These are phyloP conservation scores for Eutypella sp. DNA, from an alignment of 2,329 filamentous ascomycete genomes.

Conservation along the genomic window DNA sequence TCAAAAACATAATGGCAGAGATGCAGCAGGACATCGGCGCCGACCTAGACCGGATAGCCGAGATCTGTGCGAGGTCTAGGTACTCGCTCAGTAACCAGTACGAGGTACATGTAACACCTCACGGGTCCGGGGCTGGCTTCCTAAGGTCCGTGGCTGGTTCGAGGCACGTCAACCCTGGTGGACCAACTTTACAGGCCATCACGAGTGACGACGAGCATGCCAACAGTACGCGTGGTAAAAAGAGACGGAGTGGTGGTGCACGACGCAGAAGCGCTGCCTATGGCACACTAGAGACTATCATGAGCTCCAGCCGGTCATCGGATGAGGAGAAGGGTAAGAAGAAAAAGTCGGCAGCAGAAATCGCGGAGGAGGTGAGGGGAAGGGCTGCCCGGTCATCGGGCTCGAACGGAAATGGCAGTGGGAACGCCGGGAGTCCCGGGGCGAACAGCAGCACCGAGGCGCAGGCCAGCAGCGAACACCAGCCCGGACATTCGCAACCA, in stretches of 20 bases:
- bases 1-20: conserved; percentile 59
- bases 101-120: conserved; percentile 59
- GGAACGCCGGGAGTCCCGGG: too few relatives aligned
- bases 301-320: conserved; percentile 60
- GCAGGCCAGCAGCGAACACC: conserved; percentile 18
- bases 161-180: conserved; percentile 29
- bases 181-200: conserved; percentile 54
- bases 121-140: conserved; percentile 52
- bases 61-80: conserved; percentile 60
- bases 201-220: conserved; percentile 51
- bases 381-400: conserved; percentile 37
- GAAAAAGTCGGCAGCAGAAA: conserved; percentile 53
- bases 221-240: conserved; percentile 30
- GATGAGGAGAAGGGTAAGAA: conserved; percentile 58
- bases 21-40: conserved; percentile 50
- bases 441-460: conserved; percentile 24
- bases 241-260: conserved; percentile 35
- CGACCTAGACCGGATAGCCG: conserved; percentile 60
- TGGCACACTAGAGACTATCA: conserved; percentile 61
- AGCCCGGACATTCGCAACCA: too few relatives aligned
- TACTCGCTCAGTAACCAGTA: conserved; percentile 65
- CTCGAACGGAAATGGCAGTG: conserved; percentile 17
- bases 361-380: conserved; percentile 50
- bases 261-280: conserved; percentile 51
- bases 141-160: conserved; percentile 22